Evolutionary conservation across 2,329 filamentous ascomycete genomes (phyloP), one percentile per base, ranked within the genome.

Genomic region (Fusarium circinatum): DNA sequence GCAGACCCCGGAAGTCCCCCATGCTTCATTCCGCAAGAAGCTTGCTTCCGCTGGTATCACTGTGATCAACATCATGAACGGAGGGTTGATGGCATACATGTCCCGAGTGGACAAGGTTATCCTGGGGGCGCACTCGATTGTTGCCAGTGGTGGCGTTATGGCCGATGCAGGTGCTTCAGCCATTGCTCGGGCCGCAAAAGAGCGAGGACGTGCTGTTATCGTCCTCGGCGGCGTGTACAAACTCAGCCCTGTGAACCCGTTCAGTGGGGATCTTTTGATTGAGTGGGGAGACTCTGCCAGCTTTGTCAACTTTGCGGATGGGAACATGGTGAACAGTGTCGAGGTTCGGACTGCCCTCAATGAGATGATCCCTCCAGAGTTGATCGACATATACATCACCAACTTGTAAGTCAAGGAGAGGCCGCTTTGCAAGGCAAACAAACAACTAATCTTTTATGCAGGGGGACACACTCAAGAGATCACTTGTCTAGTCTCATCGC

Each of bases 101-200:
- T 93, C 95, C 14, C 91, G 93, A 68, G 94, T 98, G 77, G 97
- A 96, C 86, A 98, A 98, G 85, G 96, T 99, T 70, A 93, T 99
- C 55, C 87, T 99, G 12, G 92, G 93, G 18, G 96, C 96, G 11
- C 93, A 95, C 79, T 92, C 93, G 8, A 94, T 99, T 34, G 90
- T 97, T 51, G 94, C 94, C 56, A 96, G 97, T 78, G 96, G 96
- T 58, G 93, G 93, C 12, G 89, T 98, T 32, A 88, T 98, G 34
- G 93, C 94, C 24, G 92, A 95, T 45, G 91, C 93, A 10, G 96
- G 96, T n/a, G 93, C 94, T 15, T 91, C 90, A 26, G 90, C 93
- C 45, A 93, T 98, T 74, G 94, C 95, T 9, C 91, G 92, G 70
- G 95, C 95, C 13, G 96, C 96, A 20, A 93, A 92, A 79, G 91